Base-by-base conservation (phyloP, 2,329 filamentous ascomycete species). In the Pseudogymnoascus sp. region DNA sequence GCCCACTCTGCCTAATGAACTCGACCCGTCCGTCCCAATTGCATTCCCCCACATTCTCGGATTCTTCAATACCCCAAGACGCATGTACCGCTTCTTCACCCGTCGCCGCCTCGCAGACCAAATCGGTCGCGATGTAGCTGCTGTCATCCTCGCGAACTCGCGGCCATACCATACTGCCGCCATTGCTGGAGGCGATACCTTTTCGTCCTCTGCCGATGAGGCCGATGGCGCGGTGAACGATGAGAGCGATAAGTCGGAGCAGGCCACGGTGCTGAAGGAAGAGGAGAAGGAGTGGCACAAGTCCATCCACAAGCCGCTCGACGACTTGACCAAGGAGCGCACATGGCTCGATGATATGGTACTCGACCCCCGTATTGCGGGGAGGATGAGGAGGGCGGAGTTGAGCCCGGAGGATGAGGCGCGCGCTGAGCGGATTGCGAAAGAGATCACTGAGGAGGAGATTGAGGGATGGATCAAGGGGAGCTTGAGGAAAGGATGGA, bases 211-310 rank as follows among this genome's bases (percentile, higher is more conserved):
- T 15, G 59, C 64, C 38, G 62, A 51, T 17, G 31, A 61, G 4
- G 38, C 21, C 0, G 59, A 48, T 4, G 58, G 31, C 17, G 51
- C 59, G 13, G 27, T 17, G 10, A 41, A 58, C 17, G 60, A 65
- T 2, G 64, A 69, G 33, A 70, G 72, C 27, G 68, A 71, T 7
- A 71, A 75, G 63, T 75, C 76, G 59, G 90, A 93, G 74, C 86
- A 89, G 69, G 79, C 89, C 71, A 78, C 75, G 3, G 77, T 85
- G 10, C 82, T 96, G 27, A 78, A 79, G 38, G 76, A 85, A 36
- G 92, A 94, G 77, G 91, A 96, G 76, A 76, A 76, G 48, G 85
- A 93, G 72, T 96, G 92, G 92, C 86, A 88, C 74, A 96, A 95
- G 76, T 86, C 82, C n/a, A 83, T 87, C 5, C 86, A 84, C 75